Evolutionary conservation across 2,329 filamentous ascomycete genomes (phyloP).

Genomic region (Rutstroemia sp.): DNA sequence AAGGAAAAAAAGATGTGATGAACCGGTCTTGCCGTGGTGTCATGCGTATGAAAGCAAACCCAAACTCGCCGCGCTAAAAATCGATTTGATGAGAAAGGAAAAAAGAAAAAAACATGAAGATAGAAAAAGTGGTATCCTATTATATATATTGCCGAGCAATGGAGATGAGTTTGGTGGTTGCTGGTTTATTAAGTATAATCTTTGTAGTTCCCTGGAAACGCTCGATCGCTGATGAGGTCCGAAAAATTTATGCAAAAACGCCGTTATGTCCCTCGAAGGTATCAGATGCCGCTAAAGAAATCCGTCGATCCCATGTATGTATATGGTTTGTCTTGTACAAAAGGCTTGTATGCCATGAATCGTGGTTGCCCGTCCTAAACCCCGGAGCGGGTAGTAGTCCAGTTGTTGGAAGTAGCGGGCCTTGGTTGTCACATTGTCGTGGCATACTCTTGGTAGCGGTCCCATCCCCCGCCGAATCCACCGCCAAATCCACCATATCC

Average conservation of each 20-base stretch:
- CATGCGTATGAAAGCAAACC: constrained; percentile 39
- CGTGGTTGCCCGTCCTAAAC: constrained; percentile 26
- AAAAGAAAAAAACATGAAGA: constrained; percentile 30
- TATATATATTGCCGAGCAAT: constrained; percentile 23
- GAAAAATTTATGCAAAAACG: constrained; percentile 19
- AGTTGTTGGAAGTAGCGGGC: constrained; percentile 31
- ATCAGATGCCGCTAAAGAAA: constrained; percentile 30
- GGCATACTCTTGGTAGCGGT: constrained; percentile 75
- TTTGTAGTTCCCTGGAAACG: constrained; percentile 22
- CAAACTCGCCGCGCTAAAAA: constrained; percentile 47
- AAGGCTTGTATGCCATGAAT: constrained; percentile 13
- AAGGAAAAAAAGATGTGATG: constrained; percentile 24
- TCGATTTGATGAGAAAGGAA: constrained; percentile 19
- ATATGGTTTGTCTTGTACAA: constrained; percentile 13
- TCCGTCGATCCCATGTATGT: constrained; percentile 9
- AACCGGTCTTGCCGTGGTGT: constrained; percentile 28
- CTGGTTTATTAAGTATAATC: constrained; percentile 13
- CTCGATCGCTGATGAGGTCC: constrained; percentile 26
- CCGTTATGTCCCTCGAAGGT: constrained; percentile 21
- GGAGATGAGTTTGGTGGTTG: constrained; percentile 15
- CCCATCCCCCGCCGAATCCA: constrained; percentile 68
- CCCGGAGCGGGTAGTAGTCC: constrained; percentile 46
- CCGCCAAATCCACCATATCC: constrained; percentile 61
- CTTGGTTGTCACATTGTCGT: constrained; percentile 75
- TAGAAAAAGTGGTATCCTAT: constrained; percentile 22